phyloP scores from a whole-genome alignment of 345 rosid species.

The Jatropha curcas region DNA sequence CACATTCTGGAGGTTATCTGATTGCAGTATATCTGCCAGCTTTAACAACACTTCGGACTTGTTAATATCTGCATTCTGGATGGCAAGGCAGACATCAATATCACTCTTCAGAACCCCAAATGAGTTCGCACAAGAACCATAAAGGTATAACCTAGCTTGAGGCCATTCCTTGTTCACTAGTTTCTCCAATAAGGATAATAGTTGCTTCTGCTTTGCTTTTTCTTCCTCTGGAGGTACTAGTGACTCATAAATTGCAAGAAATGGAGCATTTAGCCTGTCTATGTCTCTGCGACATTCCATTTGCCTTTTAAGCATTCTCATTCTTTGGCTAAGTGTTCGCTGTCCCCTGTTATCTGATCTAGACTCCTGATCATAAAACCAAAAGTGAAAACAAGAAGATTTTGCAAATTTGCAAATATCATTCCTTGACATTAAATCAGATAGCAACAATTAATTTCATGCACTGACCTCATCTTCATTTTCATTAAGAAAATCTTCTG shows the following conservation, averaged over 20 bases:
- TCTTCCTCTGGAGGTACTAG: constrained; percentile 82
- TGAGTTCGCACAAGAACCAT: constrained; percentile 96
- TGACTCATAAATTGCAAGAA: constrained; percentile 67
- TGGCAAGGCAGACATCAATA: constrained; percentile 88
- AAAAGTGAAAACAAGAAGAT: constrained; percentile 7
- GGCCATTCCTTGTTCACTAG: constrained; percentile 90
- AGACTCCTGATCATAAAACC: constrained; percentile 54
- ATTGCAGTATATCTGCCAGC: constrained; percentile 79
- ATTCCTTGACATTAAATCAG: neutral
- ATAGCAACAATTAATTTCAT: neutral
- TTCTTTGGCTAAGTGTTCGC: constrained; percentile 59
- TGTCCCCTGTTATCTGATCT: constrained; percentile 83
- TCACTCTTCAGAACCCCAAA: constrained; percentile 94
- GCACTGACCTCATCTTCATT: neutral
- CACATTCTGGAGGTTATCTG: constrained; percentile 84
- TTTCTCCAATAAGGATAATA: constrained; percentile 62
- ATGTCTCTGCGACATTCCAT: constrained; percentile 68
- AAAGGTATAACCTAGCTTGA: constrained; percentile 70
- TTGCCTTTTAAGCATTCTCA: constrained; percentile 55
- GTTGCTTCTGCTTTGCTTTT: constrained; percentile 75
- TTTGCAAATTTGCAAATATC: constrained; percentile 8
- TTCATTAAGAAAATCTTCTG: neutral
- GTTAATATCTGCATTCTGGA: constrained; percentile 51
- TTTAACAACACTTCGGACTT: constrained; percentile 76
- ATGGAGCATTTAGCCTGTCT: constrained; percentile 49